These are phyloP conservation scores for Daldinia concentrica DNA, from an alignment of 495 filamentous ascomycete species.

Conservation along the genomic window DNA sequence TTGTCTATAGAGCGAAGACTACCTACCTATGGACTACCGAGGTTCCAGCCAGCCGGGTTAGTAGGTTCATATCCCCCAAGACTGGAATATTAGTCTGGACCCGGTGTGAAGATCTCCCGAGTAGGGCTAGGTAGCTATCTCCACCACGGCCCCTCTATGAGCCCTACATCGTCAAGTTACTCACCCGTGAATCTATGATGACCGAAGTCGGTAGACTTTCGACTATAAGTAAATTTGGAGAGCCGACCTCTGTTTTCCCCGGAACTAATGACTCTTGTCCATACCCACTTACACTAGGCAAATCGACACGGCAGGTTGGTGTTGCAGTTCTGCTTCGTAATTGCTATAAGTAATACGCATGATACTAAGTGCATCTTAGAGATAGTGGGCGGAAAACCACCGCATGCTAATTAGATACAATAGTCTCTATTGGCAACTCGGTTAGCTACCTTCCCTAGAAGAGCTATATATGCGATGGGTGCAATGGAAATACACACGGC, in stretches of 20 bases:
- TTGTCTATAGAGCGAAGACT: too few relatives aligned
- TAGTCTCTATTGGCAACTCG: not conserved
- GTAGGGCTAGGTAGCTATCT: not conserved
- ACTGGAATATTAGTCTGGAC: not conserved
- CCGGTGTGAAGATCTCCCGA: conserved; percentile 7
- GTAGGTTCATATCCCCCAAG: too few relatives aligned
- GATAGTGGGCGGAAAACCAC: not conserved
- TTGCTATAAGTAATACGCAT: not conserved
- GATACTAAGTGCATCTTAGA: not conserved
- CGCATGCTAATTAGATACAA: not conserved
- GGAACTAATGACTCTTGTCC: not conserved
- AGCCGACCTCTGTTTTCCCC: not conserved
- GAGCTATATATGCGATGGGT: not conserved
- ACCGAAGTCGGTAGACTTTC: conserved; percentile 19
- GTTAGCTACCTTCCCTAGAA: not conserved
- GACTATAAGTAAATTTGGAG: too few relatives aligned
- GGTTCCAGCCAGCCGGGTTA: too few relatives aligned
- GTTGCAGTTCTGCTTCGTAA: conserved; percentile 9
- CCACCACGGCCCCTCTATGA: not conserved
- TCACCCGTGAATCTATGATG: not conserved
- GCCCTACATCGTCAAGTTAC: not conserved
- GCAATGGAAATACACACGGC: not conserved
- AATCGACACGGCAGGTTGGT: not conserved
- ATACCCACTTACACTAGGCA: conserved; percentile 4
- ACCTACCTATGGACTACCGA: too few relatives aligned